phyloP scores from a whole-genome alignment of 129 eudicot genomes.

The Solidago caesia region DNA sequence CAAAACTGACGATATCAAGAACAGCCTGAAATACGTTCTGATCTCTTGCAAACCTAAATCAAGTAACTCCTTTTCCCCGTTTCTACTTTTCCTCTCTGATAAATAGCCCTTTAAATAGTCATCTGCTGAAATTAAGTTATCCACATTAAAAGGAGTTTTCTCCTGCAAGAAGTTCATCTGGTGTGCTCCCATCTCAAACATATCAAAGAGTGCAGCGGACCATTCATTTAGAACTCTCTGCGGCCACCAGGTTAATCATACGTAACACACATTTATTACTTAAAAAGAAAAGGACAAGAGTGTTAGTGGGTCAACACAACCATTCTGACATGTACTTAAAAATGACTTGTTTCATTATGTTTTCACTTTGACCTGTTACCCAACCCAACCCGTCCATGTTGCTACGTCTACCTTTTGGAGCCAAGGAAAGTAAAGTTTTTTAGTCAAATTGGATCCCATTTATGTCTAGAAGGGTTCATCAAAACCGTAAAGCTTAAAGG shows the following conservation, averaged over 20 bases:
- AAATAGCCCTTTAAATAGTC: conserved; percentile 84
- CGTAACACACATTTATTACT: no score
- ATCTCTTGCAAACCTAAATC: conserved; percentile 91
- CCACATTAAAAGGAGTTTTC: conserved; percentile 22
- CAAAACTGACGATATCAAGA: conserved; percentile 79
- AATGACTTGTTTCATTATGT: no score
- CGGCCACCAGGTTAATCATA: no score
- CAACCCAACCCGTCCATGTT: no score
- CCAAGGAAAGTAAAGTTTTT: no score
- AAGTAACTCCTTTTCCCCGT: conserved; percentile 83
- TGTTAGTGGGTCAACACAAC: no score
- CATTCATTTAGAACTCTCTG: conserved; percentile 85
- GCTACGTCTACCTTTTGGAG: no score
- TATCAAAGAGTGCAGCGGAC: conserved; percentile 68
- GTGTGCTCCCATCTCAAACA: conserved; percentile 67
- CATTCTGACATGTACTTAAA: no score
- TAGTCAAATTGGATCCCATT: no score
- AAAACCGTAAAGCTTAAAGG: background rate
- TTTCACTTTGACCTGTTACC: no score
- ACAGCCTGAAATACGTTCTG: conserved; percentile 75
- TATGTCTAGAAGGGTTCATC: no score
- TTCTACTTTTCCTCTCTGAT: conserved; percentile 64
- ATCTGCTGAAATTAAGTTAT: conserved; percentile 67
- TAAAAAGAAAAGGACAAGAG: no score
- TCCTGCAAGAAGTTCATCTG: conserved; percentile 38